A percentile compares a stretch with the other conserved stretches of the same genome.
Evolutionary conservation across 306 rosid genomes (phyloP).

Genomic region (Gastrolobium villosum): DNA sequence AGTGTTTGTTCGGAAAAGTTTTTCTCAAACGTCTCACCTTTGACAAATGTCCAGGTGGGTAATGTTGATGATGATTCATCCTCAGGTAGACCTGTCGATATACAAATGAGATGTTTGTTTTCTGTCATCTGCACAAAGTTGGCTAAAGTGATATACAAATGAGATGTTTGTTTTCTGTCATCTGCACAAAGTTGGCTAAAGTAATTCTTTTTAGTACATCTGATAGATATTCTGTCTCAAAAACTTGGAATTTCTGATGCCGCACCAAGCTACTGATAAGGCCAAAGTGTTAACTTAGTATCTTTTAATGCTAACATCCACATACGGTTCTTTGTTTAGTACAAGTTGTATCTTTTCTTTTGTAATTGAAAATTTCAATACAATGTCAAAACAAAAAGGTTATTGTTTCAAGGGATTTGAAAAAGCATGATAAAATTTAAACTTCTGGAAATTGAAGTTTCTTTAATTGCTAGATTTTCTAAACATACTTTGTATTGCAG

Average conservation of each 20-base stretch:
- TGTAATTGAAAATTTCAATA: too few species aligned
- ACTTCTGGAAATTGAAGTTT: too few species aligned
- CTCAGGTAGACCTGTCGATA: background rate
- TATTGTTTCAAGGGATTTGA: background rate
- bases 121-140: background rate
- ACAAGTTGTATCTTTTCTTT: too few species aligned
- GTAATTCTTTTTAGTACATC: background rate
- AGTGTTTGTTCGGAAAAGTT: background rate
- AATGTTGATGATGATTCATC: background rate
- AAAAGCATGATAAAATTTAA: too few species aligned
- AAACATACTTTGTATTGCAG: conserved; percentile 22
- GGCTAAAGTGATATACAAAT: background rate
- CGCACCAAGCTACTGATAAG: too few species aligned
- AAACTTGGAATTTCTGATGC: too few species aligned
- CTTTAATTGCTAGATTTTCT: background rate
- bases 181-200: background rate
- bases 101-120: background rate
- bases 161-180: background rate
- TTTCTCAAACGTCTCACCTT: background rate
- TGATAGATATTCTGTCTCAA: background rate
- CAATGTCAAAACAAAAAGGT: too few species aligned
- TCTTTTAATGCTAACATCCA: background rate
- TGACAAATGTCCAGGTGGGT: background rate
- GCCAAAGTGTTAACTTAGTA: background rate
- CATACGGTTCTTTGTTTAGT: too few species aligned